Base-by-base conservation (phyloP, 805 yeast genomes). In the Wilhelminamyces savonicus region DNA sequence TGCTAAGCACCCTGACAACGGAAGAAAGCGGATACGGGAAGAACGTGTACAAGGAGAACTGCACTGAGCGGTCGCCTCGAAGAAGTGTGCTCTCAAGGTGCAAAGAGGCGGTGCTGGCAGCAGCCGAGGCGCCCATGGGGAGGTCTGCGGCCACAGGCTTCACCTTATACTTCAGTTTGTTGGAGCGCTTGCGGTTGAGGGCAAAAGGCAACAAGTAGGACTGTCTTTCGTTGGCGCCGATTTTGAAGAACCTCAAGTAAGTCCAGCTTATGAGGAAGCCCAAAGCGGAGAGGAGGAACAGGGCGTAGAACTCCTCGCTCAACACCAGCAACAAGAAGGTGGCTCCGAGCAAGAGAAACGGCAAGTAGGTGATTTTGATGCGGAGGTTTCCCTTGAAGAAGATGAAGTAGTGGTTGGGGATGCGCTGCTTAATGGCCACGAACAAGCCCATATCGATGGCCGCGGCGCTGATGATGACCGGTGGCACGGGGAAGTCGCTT, bases 381-480 rank as follows among this genome's bases (percentile, higher is more conserved):
- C 74, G 63, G 31, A 67, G 30, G 30, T 56, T 36, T 24, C 74
- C 72, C 32, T 66, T 56, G 54, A 76, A 58, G 33, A 73, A 55
- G 27, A 62, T 54, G 40, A 74, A 49, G 39, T 76, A 59, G 55
- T 78, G 74, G 43, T 77, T 79, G 17, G 83, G 79, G 16, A 76
- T 68, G 36, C 78, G 48, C 52, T 79, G 86, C 44, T 77, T 79
- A 41, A 77, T 69, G 4, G 81, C 78, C 3, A 79, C 81, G 16
- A 79, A 52, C 32, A 75, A 70, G 2, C 78, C 82, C 41, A 74
- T 56, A 23, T 72, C 54, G n/a, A 76, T 41, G 2, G 81, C 74
- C 43, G 71, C 63, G 32, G 73, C 64, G 0, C 82, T 77, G 40
- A 68, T 68, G 6, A 74, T 56, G 13, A 72, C 72, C 4, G 68